Evolutionary conservation across 169 alveolate species (phyloP), one percentile per base, ranked within the genome.

Genomic region (Blepharisma undulans): DNA sequence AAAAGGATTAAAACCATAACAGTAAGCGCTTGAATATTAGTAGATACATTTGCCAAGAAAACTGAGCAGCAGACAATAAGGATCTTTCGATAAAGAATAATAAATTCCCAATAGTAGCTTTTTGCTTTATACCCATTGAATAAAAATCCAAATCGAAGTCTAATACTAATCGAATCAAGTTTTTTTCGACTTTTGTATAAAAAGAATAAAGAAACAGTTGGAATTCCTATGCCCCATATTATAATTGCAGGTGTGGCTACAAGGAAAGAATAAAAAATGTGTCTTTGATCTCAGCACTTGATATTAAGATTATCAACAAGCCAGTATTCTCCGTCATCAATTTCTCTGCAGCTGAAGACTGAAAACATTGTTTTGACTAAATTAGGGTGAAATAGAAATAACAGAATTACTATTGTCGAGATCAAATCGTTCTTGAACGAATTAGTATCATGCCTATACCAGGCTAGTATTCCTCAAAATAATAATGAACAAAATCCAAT

Each of bases 171-270:
- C 1, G 61, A 66, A 10, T 93, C 90, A n/a, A 93, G 87, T 0
- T 18, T 7, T 6, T 30, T 25, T 84, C 80, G 89, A 2, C 48
- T 72, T 30, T 66, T 61, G 1, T 32, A 33, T 76, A 93, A n/a
- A 29, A 61, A 48, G 27, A 60, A 21, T 33, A 88, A 59, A 22
- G 93, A 84, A 76, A 91, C 90, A n/a, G 84, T 71, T 8, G 95
- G 95, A 5, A 87, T 81, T 5, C 93, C 95, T n/a, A 91, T 12
- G n/a, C 93, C 94, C 95, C 95, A 93, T 4, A 91, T 84, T 14
- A 91, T 77, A 8, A 93, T 30, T 7, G 91, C 88, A 25, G 95
- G 95, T 18, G 91, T 21, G 34, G 93, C 93, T 16, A 93, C 66
- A 29, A 61, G 59, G 8, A 87, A 6, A n/a, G 90, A 29, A 60